Percentiles rank a stretch among this genome's conserved stretches.
phyloP scores from a whole-genome alignment of 225 moss, liverwort and hornwort species.

The Marchantia paleacea region DNA sequence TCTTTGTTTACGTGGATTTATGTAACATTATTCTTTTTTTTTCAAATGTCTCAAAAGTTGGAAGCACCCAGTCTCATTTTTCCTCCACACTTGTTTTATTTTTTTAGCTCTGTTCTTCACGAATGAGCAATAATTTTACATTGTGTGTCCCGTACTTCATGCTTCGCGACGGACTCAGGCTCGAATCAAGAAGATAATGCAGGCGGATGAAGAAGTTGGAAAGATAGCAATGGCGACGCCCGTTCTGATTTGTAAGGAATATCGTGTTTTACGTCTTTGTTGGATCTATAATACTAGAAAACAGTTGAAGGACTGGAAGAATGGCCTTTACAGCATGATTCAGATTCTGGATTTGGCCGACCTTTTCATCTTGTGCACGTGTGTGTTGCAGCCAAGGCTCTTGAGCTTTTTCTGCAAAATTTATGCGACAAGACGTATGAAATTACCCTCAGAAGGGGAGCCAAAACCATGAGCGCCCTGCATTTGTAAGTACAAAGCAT shows the following conservation, averaged over 20 bases:
- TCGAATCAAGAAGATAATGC: slow-evolving; percentile 99
- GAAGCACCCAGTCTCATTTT: too few relatives aligned
- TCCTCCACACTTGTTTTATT: too few relatives aligned
- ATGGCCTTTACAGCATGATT: background rate
- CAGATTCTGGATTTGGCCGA: slow-evolving; percentile 6
- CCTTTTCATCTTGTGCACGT: background rate
- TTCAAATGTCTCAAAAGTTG: background rate
- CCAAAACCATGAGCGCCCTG: slow-evolving; percentile 97
- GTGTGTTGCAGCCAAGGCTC: slow-evolving; percentile 74
- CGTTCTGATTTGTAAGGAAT: slow-evolving; percentile 82
- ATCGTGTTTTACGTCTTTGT: background rate
- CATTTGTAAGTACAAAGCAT: slow-evolving; percentile 80
- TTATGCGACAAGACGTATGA: slow-evolving; percentile 97
- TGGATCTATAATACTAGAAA: background rate
- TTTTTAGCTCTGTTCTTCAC: background rate
- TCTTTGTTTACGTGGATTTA: background rate
- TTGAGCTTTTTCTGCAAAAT: slow-evolving; percentile 97
- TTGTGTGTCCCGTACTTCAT: background rate
- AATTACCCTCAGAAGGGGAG: slow-evolving; percentile 90
- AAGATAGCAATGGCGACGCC: slow-evolving; percentile 99
- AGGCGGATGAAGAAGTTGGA: slow-evolving; percentile 99
- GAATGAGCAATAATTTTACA: background rate
- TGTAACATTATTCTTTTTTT: background rate
- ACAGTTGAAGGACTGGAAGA: too few relatives aligned
- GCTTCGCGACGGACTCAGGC: slow-evolving; percentile 47